Percentiles rank a stretch among this genome's conserved stretches.
Evolutionary conservation across 768 basidiomycete species (phyloP).

Genomic region (Agaricus subrufescens): DNA sequence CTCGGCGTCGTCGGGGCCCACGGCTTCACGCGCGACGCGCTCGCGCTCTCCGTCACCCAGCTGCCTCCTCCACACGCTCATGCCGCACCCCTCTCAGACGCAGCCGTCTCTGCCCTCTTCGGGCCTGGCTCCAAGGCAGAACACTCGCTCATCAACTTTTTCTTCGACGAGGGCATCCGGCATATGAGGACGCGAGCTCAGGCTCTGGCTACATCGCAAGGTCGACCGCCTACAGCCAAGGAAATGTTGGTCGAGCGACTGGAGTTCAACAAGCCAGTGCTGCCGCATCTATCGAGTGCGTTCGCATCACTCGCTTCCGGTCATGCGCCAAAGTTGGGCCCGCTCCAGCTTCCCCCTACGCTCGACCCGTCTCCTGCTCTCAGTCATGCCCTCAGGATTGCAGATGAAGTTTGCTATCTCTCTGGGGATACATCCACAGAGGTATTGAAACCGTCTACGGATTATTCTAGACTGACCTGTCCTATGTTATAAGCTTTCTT

Average conservation of each 20-base stretch:
- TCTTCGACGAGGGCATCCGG: constrained; percentile 62
- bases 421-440: constrained; percentile 50
- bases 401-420: constrained; percentile 66
- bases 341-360: constrained; percentile 28
- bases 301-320: constrained; percentile 65
- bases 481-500: constrained; percentile 43
- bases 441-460: constrained; percentile 29
- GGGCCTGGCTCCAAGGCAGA: constrained; percentile 65
- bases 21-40: constrained; percentile 71
- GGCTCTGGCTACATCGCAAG: constrained; percentile 5
- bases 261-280: constrained; percentile 61
- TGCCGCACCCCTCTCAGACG: constrained; percentile 59
- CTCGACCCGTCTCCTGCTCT: constrained; percentile 59
- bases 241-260: constrained; percentile 55
- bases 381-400: constrained; percentile 55
- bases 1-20: constrained; percentile 59
- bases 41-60: constrained; percentile 58
- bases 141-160: constrained; percentile 60
- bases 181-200: constrained; percentile 34
- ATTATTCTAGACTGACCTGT: constrained; percentile 1
- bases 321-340: constrained; percentile 11
- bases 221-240: constrained; percentile 29
- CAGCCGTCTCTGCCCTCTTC: constrained; percentile 69
- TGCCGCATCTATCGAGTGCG: constrained; percentile 66
- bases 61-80: constrained; percentile 45